Base-by-base conservation (phyloP, 148 eudicot genomes). In the Hydrangea macrophylla region DNA sequence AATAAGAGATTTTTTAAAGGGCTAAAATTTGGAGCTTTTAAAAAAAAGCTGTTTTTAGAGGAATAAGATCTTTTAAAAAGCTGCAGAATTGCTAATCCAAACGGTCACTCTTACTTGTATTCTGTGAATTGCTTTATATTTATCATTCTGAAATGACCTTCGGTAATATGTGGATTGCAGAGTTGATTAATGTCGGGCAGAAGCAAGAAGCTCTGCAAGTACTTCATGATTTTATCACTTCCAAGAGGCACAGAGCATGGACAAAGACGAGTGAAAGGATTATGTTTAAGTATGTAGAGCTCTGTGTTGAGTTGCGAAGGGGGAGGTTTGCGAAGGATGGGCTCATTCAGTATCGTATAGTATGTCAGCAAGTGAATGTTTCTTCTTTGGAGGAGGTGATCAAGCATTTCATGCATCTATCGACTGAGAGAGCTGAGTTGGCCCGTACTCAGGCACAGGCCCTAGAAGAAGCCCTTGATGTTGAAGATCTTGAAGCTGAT, bases 321-420 rank as follows among this genome's bases (percentile, higher is more conserved):
- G 98, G 95, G 5, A 85, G 95, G 79, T 84, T 79, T 70, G 98
- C 98, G 0, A 93, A 90, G 73, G 98, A 93, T 80, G 98, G 95
- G 17, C 74, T 93, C 44, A 93, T 90, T 71, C 98, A 93, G 58
- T 93, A 90, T 44, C 95, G 98, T 0, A 82, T 89, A 65, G 90
- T 88, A 3, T 93, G 98, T 73, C 98, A 93, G 63, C 92, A 85
- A 87, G 98, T 93, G 59, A 93, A 93, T 73, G 93, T 93, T 54
- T 80, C 79, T 70, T 93, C 96, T 10, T 64, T 93, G 81, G 98
- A 93, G 81, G 98, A 90, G 72, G 96, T 93, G 20, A 90, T 93
- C 56, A 93, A 93, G 85, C 89, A 88, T 73, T 93, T 88, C 67
- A 88, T 93, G 88, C 95, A 93, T 70, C 86, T 93, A 48, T 84